phyloP scores from a whole-genome alignment of 345 rosid genomes.

The Camelina sativa region DNA sequence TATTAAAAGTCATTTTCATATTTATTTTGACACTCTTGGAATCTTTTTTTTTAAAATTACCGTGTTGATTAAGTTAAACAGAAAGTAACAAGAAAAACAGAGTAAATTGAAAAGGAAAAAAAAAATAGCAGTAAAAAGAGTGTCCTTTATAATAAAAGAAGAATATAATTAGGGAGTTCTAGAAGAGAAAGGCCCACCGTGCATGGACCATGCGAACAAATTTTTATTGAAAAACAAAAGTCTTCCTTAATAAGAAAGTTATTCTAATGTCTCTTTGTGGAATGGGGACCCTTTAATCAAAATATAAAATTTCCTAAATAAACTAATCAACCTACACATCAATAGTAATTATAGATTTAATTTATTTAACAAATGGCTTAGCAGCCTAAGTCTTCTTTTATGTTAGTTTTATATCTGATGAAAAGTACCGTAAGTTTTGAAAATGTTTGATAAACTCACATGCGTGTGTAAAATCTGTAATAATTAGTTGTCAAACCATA shows the following conservation, averaged over 20 bases:
- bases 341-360: background rate
- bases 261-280: slow-evolving; percentile 36
- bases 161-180: background rate
- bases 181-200: slow-evolving; percentile 31
- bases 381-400: background rate
- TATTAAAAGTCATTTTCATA: background rate
- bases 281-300: slow-evolving; percentile 30
- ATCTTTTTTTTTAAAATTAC: too few relatives aligned
- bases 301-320: slow-evolving; percentile 2
- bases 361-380: slow-evolving; percentile 8
- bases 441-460: slow-evolving; percentile 3
- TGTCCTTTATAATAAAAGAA: background rate
- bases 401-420: background rate
- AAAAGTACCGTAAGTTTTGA: slow-evolving; percentile 9
- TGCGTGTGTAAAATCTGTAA: background rate
- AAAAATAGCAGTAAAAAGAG: background rate
- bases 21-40: too few relatives aligned
- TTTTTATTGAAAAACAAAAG: background rate
- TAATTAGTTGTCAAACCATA: background rate
- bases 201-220: slow-evolving; percentile 24
- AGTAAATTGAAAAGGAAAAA: background rate
- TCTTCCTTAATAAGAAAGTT: slow-evolving; percentile 44
- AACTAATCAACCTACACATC: slow-evolving; percentile 3
- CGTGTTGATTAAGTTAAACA: too few relatives aligned
- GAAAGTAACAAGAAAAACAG: too few relatives aligned